phyloP scores from a whole-genome alignment of 768 basidiomycete genomes.

The Pleurotus cornucopiae region DNA sequence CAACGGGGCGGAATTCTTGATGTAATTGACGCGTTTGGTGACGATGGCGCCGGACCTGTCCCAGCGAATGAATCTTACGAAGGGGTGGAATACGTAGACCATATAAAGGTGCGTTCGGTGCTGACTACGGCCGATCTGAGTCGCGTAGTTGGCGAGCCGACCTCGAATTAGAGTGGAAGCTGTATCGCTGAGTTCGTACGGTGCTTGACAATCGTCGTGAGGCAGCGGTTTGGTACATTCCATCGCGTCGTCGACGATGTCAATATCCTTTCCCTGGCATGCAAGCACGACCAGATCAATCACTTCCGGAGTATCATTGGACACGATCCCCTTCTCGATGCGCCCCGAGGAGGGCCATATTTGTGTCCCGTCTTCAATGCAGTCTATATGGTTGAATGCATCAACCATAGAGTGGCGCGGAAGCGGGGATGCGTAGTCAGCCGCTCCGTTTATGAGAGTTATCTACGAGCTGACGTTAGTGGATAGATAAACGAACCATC shows the following conservation, averaged over 20 bases:
- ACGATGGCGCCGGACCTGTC: constrained; percentile 27
- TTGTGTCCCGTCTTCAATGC: neutral
- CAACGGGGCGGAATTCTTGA: constrained; percentile 9
- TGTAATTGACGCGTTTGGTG: constrained; percentile 19
- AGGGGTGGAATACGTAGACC: constrained; percentile 18
- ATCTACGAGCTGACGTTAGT: neutral
- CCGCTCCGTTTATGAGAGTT: neutral
- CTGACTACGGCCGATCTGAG: constrained; percentile 17
- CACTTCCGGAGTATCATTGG: neutral
- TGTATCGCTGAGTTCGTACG: neutral
- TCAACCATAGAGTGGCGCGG: constrained; percentile 9
- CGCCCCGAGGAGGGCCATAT: constrained; percentile 1
- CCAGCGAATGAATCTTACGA: constrained; percentile 27
- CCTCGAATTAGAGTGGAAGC: constrained; percentile 6
- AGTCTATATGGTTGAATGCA: constrained; percentile 9
- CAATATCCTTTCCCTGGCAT: neutral
- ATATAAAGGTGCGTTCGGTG: constrained; percentile 26
- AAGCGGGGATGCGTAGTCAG: neutral
- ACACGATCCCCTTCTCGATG: constrained; percentile 5
- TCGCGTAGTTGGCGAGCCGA: constrained; percentile 20
- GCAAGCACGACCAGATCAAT: constrained; percentile 10
- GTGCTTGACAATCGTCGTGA: neutral
- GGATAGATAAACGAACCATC: neutral
- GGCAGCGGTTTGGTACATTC: too few relatives aligned
- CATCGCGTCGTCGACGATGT: too few relatives aligned